These are phyloP conservation scores for Fremontodendron californicum DNA, from an alignment of 345 rosid species.

Conservation along the genomic window DNA sequence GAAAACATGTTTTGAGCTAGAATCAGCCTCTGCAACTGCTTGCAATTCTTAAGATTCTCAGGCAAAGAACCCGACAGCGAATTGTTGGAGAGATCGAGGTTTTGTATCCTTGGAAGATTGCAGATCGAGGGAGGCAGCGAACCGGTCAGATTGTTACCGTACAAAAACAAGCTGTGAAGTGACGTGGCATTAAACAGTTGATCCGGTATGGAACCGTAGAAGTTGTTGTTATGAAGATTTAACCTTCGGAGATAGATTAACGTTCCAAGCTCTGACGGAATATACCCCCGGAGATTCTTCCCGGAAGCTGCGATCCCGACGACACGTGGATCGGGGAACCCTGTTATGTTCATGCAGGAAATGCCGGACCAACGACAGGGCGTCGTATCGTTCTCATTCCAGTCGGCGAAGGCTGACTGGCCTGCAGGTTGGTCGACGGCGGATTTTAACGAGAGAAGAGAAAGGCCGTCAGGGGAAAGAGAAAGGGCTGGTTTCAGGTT, in stretches of 20 bases:
- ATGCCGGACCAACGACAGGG: slow-evolving; percentile 92
- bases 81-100: slow-evolving; percentile 78
- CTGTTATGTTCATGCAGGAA: slow-evolving; percentile 74
- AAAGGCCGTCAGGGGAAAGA: slow-evolving; percentile 83
- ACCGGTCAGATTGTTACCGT: slow-evolving; percentile 82
- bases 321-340: slow-evolving; percentile 54
- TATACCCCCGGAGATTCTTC: slow-evolving; percentile 69
- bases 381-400: slow-evolving; percentile 71
- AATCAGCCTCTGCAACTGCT: slow-evolving; percentile 73
- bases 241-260: slow-evolving; percentile 76
- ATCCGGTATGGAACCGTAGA: slow-evolving; percentile 71
- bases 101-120: slow-evolving; percentile 67
- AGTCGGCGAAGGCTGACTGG: slow-evolving; percentile 58
- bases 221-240: slow-evolving; percentile 68
- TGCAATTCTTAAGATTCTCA: slow-evolving; percentile 50
- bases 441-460: slow-evolving; percentile 85
- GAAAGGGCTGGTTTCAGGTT: slow-evolving; percentile 22
- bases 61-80: slow-evolving; percentile 73
- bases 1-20: slow-evolving; percentile 62
- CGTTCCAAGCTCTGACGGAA: slow-evolving; percentile 90
- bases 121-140: slow-evolving; percentile 75
- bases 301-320: slow-evolving; percentile 73
- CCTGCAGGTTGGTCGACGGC: slow-evolving; percentile 52
- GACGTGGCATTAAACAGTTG: slow-evolving; percentile 87
- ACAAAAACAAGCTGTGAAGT: slow-evolving; percentile 75